A percentile compares a stretch with the other conserved stretches of the same genome.
Evolutionary conservation across 2,329 filamentous ascomycete species (phyloP).

Genomic region (Pochonia chlamydosporia): DNA sequence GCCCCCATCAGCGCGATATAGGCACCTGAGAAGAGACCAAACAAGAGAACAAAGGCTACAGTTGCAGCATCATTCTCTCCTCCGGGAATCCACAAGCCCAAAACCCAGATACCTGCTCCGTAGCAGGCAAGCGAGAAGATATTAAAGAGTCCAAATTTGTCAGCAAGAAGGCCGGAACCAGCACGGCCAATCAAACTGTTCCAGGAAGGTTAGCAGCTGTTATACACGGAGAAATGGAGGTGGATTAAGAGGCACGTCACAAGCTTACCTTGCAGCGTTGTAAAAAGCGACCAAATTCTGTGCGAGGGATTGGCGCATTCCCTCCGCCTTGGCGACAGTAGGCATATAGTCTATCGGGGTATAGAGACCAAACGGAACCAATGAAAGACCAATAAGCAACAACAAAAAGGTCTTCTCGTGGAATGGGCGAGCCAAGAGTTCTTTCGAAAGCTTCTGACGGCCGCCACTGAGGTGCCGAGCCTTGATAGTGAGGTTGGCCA

Average conservation of each 20-base stretch:
- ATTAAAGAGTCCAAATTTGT: slow-evolving; percentile 21
- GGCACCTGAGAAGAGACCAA: slow-evolving; percentile 24
- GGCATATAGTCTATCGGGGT: slow-evolving; percentile 23
- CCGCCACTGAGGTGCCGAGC: slow-evolving; percentile 14
- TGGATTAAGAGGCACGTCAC: not conserved
- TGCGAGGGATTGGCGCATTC: slow-evolving; percentile 13
- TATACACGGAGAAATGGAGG: not conserved
- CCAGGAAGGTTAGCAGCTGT: slow-evolving; percentile 2
- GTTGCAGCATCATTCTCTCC: slow-evolving; percentile 13
- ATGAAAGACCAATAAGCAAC: slow-evolving; percentile 18
- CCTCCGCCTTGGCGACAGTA: slow-evolving; percentile 11
- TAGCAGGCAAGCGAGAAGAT: slow-evolving; percentile 35
- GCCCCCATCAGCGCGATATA: slow-evolving; percentile 20
- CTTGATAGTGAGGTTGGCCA: slow-evolving; percentile 28
- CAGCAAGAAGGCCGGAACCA: slow-evolving; percentile 16
- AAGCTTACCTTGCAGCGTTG: slow-evolving; percentile 15
- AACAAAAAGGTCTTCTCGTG: slow-evolving; percentile 18
- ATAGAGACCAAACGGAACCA: slow-evolving; percentile 24
- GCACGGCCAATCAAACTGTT: slow-evolving; percentile 16
- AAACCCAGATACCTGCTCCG: slow-evolving; percentile 25
- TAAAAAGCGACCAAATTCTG: slow-evolving; percentile 17
- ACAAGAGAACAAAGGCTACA: slow-evolving; percentile 21
- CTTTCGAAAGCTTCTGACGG: slow-evolving; percentile 1
- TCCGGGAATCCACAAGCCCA: slow-evolving; percentile 29
- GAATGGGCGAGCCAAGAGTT: slow-evolving; percentile 15